A percentile compares a stretch with the other conserved stretches of the same genome.
These are phyloP conservation scores for Cicer pinnatifidum DNA, from an alignment of 306 rosid genomes.

Conservation along the genomic window DNA sequence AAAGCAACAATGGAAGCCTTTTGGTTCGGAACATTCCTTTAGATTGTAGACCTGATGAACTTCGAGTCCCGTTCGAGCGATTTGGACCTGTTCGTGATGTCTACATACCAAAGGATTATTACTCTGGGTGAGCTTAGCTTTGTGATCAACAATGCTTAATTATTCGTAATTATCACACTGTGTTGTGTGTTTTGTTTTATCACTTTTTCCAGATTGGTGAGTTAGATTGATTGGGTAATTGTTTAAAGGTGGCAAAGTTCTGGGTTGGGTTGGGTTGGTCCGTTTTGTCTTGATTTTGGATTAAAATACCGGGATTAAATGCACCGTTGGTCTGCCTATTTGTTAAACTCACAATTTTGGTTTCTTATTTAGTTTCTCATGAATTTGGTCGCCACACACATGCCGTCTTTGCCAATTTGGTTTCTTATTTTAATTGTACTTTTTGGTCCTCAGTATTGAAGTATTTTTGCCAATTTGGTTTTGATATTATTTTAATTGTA, in stretches of 20 bases:
- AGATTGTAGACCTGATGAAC: conserved; percentile 75
- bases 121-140: conserved; percentile 74
- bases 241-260: conserved; percentile 42
- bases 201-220: conserved; percentile 39
- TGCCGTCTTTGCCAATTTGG: not conserved
- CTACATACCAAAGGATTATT: conserved; percentile 92
- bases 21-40: conserved; percentile 95
- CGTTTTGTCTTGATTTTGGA: conserved; percentile 20
- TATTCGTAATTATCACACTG: not conserved
- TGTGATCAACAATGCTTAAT: not conserved
- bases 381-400: not conserved
- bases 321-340: not conserved
- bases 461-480: not conserved
- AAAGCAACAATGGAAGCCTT: conserved; percentile 76
- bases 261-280: conserved; percentile 43
- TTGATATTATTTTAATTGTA: not conserved
- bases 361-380: not conserved
- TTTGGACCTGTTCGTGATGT: conserved; percentile 94
- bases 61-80: conserved; percentile 84
- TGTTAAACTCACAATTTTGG: not conserved
- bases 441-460: not conserved
- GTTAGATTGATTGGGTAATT: conserved; percentile 20
- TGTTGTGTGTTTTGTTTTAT: not conserved
- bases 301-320: not conserved
- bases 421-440: not conserved